Evolutionary conservation across 2,329 filamentous ascomycete genomes (phyloP), one percentile per base, ranked within the genome.

Genomic region (Colletotrichum limetticola): DNA sequence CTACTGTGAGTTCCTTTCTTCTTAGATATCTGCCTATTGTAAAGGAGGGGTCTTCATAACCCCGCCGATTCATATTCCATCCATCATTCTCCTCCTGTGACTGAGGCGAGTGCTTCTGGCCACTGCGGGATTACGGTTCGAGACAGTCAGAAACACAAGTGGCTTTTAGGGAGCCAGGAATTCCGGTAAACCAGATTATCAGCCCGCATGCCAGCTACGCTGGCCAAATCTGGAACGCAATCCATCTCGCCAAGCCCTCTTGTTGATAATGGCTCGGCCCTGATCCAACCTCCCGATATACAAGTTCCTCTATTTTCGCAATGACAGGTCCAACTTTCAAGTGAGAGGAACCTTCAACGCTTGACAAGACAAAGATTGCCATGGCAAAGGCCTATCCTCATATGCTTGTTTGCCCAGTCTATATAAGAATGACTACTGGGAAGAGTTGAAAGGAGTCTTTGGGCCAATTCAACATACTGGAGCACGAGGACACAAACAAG

Each of bases 1-100:
- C 69, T 81, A 68, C 72, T 81, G 79, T 81, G 74, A 78, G 79
- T 78, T 64, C 1, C 11, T 52, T 2, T 55, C 32, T 69, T 65
- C 26, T 22, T 68, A 42, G 37, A 42, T 66, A 24, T 53, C 52
- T 32, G 12, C n/a, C 53, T 3, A 28, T 19, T 16, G 16, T 24
- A 52, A 6, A 64, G n/a, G 66, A 68, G 58, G 57, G 24, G 37
- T 24, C 49, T 32, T 30, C 22, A n/a, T n/a, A 49, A 37, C 22
- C 52, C 35, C 55, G 26, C 49, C 55, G 35, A 53, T 65, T 42
- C 59, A n/a, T 35, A 35, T 9, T 22, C 56, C 46, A 42, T 55
- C 32, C 46, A 24, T 42, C 32, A 42, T 19, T 46, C 5, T 30
- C 7, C 24, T 8, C 26, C 8, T 59, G 19, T 46, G 22, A 19